Evolutionary conservation across 2,329 filamentous ascomycete species (phyloP).

Genomic region (Verticillium nonalfalfae): DNA sequence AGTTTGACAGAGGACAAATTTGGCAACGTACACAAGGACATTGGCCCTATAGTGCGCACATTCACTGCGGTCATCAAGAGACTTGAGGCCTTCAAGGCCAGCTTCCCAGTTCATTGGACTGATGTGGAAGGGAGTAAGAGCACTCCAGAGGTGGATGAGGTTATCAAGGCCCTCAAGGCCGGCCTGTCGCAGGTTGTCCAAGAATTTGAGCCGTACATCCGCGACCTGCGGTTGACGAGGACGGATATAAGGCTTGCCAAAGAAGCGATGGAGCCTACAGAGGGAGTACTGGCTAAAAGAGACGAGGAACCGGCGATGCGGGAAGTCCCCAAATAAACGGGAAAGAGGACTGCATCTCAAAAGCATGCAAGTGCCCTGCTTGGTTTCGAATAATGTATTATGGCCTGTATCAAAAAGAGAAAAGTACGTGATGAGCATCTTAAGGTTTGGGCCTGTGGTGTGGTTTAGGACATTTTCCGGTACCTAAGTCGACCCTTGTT

Average conservation of each 20-base stretch:
- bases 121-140: slow-evolving; percentile 56
- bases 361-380: not conserved
- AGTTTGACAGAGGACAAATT: slow-evolving; percentile 77
- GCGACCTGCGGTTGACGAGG: slow-evolving; percentile 61
- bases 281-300: slow-evolving; percentile 10
- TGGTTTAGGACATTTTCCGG: not conserved
- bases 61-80: slow-evolving; percentile 63
- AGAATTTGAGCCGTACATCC: slow-evolving; percentile 69
- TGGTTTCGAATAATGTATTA: not conserved
- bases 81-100: slow-evolving; percentile 60
- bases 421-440: not conserved
- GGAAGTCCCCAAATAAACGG: slow-evolving; percentile 10
- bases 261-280: slow-evolving; percentile 43
- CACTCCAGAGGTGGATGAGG: slow-evolving; percentile 62
- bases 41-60: slow-evolving; percentile 66
- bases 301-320: slow-evolving; percentile 20
- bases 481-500: not conserved
- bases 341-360: not conserved
- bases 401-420: not conserved
- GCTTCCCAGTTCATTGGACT: slow-evolving; percentile 67
- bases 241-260: slow-evolving; percentile 69
- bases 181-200: slow-evolving; percentile 60
- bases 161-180: slow-evolving; percentile 58
- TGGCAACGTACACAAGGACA: slow-evolving; percentile 79
- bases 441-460: not conserved